Percentiles rank a stretch among this genome's conserved stretches.
These are phyloP conservation scores for Ophiostoma piceae DNA, from an alignment of 2,329 filamentous ascomycete genomes.

Conservation along the genomic window DNA sequence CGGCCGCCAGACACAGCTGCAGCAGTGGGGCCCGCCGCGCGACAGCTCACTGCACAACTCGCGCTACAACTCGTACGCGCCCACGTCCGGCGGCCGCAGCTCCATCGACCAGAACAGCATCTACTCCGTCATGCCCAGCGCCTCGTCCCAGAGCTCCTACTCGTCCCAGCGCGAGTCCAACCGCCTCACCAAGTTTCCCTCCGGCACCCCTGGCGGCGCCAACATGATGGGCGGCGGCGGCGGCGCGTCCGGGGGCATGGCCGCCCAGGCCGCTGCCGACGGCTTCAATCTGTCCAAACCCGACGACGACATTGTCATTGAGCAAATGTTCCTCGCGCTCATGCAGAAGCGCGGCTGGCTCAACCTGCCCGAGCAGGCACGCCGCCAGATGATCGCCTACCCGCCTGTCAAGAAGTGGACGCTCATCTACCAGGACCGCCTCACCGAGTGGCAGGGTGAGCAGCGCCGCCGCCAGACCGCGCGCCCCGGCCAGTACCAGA, in stretches of 20 bases:
- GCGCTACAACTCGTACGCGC: slow-evolving; percentile 60
- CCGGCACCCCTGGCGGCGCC: slow-evolving; percentile 27
- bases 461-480: slow-evolving; percentile 78
- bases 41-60: slow-evolving; percentile 49
- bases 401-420: slow-evolving; percentile 96
- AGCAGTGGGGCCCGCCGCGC: slow-evolving; percentile 67
- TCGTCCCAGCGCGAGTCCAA: slow-evolving; percentile 51
- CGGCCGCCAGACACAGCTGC: slow-evolving; percentile 66
- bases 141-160: slow-evolving; percentile 53
- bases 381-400: slow-evolving; percentile 93
- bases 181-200: slow-evolving; percentile 51
- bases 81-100: slow-evolving; percentile 54
- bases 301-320: slow-evolving; percentile 74
- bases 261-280: slow-evolving; percentile 37
- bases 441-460: slow-evolving; percentile 91
- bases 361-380: slow-evolving; percentile 89
- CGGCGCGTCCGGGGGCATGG: not conserved
- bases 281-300: slow-evolving; percentile 64
- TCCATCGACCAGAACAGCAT: slow-evolving; percentile 51
- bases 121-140: slow-evolving; percentile 51
- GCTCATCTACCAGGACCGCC: slow-evolving; percentile 85
- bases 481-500: slow-evolving; percentile 64
- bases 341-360: slow-evolving; percentile 99
- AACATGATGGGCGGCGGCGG: not conserved
- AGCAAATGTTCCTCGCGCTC: slow-evolving; percentile 84